A percentile compares a stretch with the other conserved stretches of the same genome.
These are phyloP conservation scores for Chlorella variabilis DNA, from an alignment of 163 green algal genomes.

Conservation along the genomic window DNA sequence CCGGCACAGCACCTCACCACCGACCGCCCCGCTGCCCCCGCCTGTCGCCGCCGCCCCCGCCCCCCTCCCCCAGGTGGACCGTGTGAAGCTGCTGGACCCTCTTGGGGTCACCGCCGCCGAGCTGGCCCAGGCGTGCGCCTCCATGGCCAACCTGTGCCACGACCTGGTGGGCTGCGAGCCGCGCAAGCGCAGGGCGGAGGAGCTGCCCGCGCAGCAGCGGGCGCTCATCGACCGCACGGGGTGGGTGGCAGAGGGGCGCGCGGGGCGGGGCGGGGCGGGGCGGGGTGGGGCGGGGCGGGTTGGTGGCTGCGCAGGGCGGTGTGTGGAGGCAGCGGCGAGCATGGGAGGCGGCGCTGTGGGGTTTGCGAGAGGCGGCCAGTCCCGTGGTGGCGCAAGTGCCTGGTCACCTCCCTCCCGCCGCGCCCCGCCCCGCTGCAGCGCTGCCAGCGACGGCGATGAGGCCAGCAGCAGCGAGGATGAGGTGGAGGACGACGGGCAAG, in stretches of 20 bases:
- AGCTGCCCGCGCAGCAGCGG: background rate
- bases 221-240: constrained; percentile 15
- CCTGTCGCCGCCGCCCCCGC: background rate
- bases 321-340: too few species aligned
- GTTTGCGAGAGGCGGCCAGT: too few species aligned
- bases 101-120: constrained; percentile 36
- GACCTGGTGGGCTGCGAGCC: constrained; percentile 18
- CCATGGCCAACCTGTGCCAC: constrained; percentile 25
- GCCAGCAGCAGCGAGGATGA: constrained; percentile 39
- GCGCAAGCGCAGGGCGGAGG: constrained; percentile 27
- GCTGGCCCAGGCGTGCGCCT: constrained; percentile 28
- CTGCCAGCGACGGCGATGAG: constrained; percentile 1
- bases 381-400: too few species aligned
- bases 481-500: constrained; percentile 32
- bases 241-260: background rate
- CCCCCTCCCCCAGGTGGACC: constrained; percentile 29
- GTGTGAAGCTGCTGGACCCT: constrained; percentile 29
- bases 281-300: too few species aligned
- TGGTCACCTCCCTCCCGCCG: too few species aligned
- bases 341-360: too few species aligned
- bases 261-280: background rate
- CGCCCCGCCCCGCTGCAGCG: background rate
- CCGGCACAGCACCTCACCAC: too few species aligned
- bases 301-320: background rate
- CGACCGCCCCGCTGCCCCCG: too few species aligned